A percentile compares a stretch with the other conserved stretches of the same genome.
Evolutionary conservation across 306 rosid genomes (phyloP).

Genomic region (Trifolium pratense): DNA sequence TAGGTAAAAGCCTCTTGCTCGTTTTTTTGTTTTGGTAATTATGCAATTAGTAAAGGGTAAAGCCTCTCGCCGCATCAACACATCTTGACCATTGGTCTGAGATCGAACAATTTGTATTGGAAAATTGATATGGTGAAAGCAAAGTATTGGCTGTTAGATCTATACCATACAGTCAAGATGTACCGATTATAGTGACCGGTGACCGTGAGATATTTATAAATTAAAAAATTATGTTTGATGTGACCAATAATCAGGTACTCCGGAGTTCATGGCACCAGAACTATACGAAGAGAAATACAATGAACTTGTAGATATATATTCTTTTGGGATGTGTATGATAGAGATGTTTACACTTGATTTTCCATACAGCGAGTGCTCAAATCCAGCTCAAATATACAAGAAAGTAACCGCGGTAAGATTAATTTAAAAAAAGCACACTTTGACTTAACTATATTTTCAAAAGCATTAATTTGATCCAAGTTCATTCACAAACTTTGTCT

Average conservation of each 20-base stretch:
- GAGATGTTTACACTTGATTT: conserved; percentile 88
- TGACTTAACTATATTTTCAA: background rate
- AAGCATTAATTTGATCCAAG: background rate
- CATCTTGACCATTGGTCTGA: background rate
- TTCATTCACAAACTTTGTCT: conserved; percentile 9
- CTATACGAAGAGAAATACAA: conserved; percentile 84
- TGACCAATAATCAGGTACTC: conserved; percentile 64
- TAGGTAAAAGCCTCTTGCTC: conserved; percentile 55
- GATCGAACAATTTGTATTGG: background rate
- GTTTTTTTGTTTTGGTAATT: background rate
- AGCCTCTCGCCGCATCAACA: background rate
- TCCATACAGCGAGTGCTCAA: conserved; percentile 84
- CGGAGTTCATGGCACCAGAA: conserved; percentile 99
- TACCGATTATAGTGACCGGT: background rate
- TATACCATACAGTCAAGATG: background rate
- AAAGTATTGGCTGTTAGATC: background rate
- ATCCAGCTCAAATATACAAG: conserved; percentile 97
- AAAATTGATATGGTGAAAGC: background rate
- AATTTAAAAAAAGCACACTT: background rate
- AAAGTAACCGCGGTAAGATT: conserved; percentile 79
- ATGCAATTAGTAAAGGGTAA: background rate
- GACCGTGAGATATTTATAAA: background rate
- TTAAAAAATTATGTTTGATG: background rate
- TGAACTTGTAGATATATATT: conserved; percentile 82
- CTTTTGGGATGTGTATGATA: conserved; percentile 91